Base-by-base conservation (phyloP, 768 basidiomycete species). In the Russula lepida region DNA sequence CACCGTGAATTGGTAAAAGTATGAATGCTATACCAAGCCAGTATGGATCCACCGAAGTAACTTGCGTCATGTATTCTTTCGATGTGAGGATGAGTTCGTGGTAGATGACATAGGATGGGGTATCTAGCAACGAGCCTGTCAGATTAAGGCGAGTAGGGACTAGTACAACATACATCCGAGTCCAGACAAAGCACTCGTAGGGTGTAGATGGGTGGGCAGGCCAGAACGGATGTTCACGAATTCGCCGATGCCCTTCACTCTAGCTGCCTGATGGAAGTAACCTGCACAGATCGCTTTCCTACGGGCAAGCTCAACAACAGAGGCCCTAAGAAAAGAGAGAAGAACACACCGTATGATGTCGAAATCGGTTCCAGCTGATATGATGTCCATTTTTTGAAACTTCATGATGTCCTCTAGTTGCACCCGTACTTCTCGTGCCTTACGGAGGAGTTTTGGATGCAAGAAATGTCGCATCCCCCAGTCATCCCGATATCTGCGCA, bases 331-430 rank as follows among this genome's bases (percentile, higher is more conserved):
- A 35, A 6, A 25, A 48, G 57, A 8, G 9, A 11, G 30, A 47
- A 41, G 35, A 17, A 72, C 77, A 30, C 58, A 92, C 84, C 85
- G 75, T 64, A 98, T 79, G 25, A 95, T 74, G 69, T 99, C 97
- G 74, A 93, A 98, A 71, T 98, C 94, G 0, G 95, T 98, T 7
- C 95, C 95, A 41, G 85, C 87, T 6, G 93, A 92, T 67, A 92
- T 82, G 23, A 92, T 73, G 51, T 89, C 90, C 89, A 98, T 92
- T 77, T 98, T 98, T 75, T 98, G 95, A 73, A 91, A 89, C 70
- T 97, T 95, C 94, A 98, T 98, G 73, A 99, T 98, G 69, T 99
- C 97, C 70, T 98, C 95, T 17, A 99, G 81, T 75, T 99, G 97
- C 3, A 81, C 83, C 32, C 97, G 85, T 39, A 99, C 97, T 76